Base-by-base conservation (phyloP, 116 monocot species). In the Papilionanthe hybrid region DNA sequence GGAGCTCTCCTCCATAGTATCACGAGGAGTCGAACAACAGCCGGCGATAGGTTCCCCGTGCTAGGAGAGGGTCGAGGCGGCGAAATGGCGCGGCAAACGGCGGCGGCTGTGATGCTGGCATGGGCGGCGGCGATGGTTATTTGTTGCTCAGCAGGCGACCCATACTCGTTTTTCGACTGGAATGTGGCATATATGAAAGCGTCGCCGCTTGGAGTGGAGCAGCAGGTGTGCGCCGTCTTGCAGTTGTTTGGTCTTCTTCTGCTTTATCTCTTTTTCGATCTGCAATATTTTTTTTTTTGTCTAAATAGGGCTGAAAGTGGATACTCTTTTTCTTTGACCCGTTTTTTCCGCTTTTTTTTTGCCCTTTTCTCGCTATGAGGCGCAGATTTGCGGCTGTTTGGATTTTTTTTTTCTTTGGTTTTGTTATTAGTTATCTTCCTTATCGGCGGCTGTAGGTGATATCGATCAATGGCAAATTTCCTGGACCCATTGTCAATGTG, bases 381-480 rank as follows among this genome's bases (percentile, higher is more conserved):
- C 20, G 8, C 0, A 17, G 32, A 5, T 66, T 13, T 15, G 5
- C n/a, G 5, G 22, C 56, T 57, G 0, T 10, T 55, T 75, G 28
- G 0, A 7, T 27, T 27, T 28, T 18, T 20, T 15, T 58, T 4
- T 72, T 41, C 19, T 73, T 1, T 29, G 13, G 9, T 0, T n/a
- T n/a, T n/a, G 5, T 44, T 56, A 43, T 48, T 20, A 5, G 18
- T 41, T 20, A 23, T 55, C 72, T 83, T 82, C 72, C 44, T 72
- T 75, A 28, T 49, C 57, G 76, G 76, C 90, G 93, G 89, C 91
- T 57, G 69, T 81, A 97, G 94, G 92, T 97, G 83, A 92, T 97
- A 55, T 86, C 87, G 3, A 82, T 97, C 75, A 94, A 94, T 79
- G 84, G 86, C n/a, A 75, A 94, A 56, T 94, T 97, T 58, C 94